Base-by-base conservation (phyloP, 2,329 filamentous ascomycete genomes). In the Aphanocladium album region DNA sequence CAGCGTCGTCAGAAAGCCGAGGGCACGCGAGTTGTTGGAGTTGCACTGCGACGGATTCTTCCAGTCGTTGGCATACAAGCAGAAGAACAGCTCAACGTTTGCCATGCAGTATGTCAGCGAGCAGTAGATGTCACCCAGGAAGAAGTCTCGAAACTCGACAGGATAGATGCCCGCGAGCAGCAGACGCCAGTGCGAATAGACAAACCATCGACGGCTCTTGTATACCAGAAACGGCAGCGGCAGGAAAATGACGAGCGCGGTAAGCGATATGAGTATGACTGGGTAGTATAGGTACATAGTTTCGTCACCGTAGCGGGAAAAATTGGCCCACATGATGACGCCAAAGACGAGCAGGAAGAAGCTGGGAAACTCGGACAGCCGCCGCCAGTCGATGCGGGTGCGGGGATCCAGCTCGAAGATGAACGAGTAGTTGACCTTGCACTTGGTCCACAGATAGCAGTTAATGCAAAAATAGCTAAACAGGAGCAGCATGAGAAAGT, bases 111-210 rank as follows among this genome's bases (percentile, higher is more conserved):
- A 99, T 6, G 93, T 96, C 60, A 96, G 80, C 2, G 95, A 98
- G 74, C 93, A 98, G 74, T 96, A 96, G 81, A 98, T 97, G 72
- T 99, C 95, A 57, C 95, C 95, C 0, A 98, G 82, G 74, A 97
- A 98, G 76, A 99, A 98, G 74, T 99, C 95, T 61, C 93, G 86
- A 72, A 98, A 99, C 72, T 98, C 93, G 54, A 99, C 95, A 1
- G 91, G 91, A 69, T 96, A 97, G 21, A 96, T 72, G 4, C 93
- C 93, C 16, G 93, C 91, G 53, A 93, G 82, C 57, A 96, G 77
- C 19, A 98, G 80, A 63, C 95, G 90, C 84, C 90, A 96, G 76
- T 93, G 88, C n/a, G 91, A 92, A 72, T 93, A 93, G 30, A 90
- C 80, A 72, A 96, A 89, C 93, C 95, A 99, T 65, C 82, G 84